These are phyloP conservation scores for Diutina scorzettiae DNA, from an alignment of 1,139 yeast species.

Conservation along the genomic window DNA sequence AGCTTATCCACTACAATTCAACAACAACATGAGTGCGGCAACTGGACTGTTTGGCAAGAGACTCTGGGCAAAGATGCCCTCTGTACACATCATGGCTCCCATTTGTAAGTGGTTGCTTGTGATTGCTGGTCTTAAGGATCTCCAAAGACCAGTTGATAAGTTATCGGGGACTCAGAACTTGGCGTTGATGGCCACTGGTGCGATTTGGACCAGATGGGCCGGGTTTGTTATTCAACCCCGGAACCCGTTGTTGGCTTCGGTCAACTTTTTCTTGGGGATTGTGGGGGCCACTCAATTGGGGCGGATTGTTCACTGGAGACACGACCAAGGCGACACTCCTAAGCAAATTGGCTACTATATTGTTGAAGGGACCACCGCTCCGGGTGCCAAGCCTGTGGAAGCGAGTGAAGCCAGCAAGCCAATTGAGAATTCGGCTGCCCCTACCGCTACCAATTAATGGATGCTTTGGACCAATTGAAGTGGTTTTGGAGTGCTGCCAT, in stretches of 20 bases:
- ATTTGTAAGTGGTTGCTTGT: constrained; percentile 75
- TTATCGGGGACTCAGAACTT: constrained; percentile 86
- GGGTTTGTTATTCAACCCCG: constrained; percentile 79
- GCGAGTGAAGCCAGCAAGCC: no score
- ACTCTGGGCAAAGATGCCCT: constrained; percentile 5
- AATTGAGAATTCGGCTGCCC: no score
- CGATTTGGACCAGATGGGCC: constrained; percentile 98
- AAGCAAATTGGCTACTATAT: constrained; percentile 47
- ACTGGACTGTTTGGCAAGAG: constrained; percentile 2
- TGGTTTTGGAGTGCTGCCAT: no score
- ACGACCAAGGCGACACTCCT: constrained; percentile 34
- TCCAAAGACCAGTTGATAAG: constrained; percentile 83
- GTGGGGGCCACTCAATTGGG: constrained; percentile 80
- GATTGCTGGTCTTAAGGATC: constrained; percentile 79
- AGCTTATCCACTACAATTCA: no score
- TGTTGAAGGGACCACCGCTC: constrained; percentile 30
- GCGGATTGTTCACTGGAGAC: constrained; percentile 59
- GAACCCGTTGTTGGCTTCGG: constrained; percentile 79
- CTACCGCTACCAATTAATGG: no score
- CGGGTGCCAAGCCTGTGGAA: constrained; percentile 4
- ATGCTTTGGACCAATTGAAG: no score
- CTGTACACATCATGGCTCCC: constrained; percentile 84
- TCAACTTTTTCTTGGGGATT: constrained; percentile 82
- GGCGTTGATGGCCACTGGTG: constrained; percentile 85
- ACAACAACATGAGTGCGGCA: constrained; percentile 6